A percentile compares a stretch with the other conserved stretches of the same genome.
phyloP scores from a whole-genome alignment of 1,139 yeast genomes.

The Magnusiomyces suaveolens region DNA sequence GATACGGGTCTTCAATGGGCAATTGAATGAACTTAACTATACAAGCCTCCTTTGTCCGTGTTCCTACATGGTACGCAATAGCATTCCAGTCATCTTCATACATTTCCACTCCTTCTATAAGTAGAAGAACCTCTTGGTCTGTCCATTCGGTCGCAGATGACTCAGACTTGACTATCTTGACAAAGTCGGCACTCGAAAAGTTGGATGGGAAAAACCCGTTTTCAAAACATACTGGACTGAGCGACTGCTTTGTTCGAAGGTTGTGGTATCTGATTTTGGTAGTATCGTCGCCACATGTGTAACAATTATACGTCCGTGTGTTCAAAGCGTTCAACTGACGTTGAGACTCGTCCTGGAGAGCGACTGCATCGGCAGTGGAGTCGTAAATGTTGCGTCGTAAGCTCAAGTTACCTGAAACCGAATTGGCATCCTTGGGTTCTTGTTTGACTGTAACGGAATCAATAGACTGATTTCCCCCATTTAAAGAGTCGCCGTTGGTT shows the following conservation, averaged over 20 bases:
- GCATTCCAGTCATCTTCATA: constrained; percentile 81
- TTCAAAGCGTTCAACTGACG: constrained; percentile 36
- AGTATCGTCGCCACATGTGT: constrained; percentile 83
- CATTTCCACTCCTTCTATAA: constrained; percentile 87
- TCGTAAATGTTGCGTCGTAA: constrained; percentile 65
- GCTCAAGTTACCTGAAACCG: constrained; percentile 50
- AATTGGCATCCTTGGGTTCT: neutral
- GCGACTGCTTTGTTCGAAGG: constrained; percentile 69
- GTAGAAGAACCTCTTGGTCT: constrained; percentile 74
- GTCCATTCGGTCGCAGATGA: constrained; percentile 53
- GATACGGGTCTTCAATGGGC: constrained; percentile 87
- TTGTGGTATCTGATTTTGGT: constrained; percentile 83
- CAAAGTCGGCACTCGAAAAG: constrained; percentile 78
- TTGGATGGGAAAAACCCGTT: constrained; percentile 90
- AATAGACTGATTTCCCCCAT: constrained; percentile 20
- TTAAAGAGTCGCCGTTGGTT: constrained; percentile 9
- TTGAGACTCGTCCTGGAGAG: constrained; percentile 44
- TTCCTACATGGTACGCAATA: constrained; percentile 79
- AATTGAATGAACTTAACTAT: constrained; percentile 77
- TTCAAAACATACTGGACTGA: constrained; percentile 59
- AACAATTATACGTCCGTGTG: constrained; percentile 66
- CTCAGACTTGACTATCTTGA: constrained; percentile 50
- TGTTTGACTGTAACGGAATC: constrained; percentile 2
- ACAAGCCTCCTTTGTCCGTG: constrained; percentile 79
- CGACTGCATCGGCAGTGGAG: constrained; percentile 56